A percentile compares a stretch with the other conserved stretches of the same genome.
These are phyloP conservation scores for Nicotiana tabacum DNA, from an alignment of 257 asterid genomes.

Conservation along the genomic window DNA sequence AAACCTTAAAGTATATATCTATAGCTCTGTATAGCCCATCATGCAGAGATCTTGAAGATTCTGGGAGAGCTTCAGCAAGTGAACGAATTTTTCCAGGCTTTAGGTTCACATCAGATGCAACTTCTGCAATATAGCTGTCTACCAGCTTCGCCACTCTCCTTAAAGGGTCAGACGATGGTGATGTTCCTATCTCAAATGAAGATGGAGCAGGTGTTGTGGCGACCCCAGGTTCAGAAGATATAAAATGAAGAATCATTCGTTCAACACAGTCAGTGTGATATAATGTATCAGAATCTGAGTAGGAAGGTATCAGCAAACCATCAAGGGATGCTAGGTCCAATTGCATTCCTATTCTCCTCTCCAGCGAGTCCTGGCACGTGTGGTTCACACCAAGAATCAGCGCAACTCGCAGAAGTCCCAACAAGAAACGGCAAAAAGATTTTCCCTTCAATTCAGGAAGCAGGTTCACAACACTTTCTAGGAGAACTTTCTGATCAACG, in stretches of 20 bases:
- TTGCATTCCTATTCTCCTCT: slow-evolving; percentile 72
- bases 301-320: slow-evolving; percentile 71
- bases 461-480: slow-evolving; percentile 58
- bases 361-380: slow-evolving; percentile 54
- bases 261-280: slow-evolving; percentile 78
- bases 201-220: slow-evolving; percentile 39
- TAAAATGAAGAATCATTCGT: slow-evolving; percentile 63
- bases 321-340: slow-evolving; percentile 75
- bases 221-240: slow-evolving; percentile 43
- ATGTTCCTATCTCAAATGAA: slow-evolving; percentile 42
- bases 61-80: slow-evolving; percentile 82
- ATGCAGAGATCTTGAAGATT: slow-evolving; percentile 78
- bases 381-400: slow-evolving; percentile 68
- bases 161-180: slow-evolving; percentile 58
- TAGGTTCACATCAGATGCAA: slow-evolving; percentile 91
- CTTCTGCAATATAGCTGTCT: slow-evolving; percentile 79
- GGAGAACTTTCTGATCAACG: slow-evolving; percentile 65
- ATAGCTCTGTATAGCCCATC: slow-evolving; percentile 93
- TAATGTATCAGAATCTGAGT: slow-evolving; percentile 81
- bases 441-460: slow-evolving; percentile 77
- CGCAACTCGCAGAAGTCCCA: slow-evolving; percentile 78
- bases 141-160: slow-evolving; percentile 76
- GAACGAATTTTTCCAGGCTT: slow-evolving; percentile 66
- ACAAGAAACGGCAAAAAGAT: slow-evolving; percentile 74
- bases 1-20: slow-evolving; percentile 84